Base-by-base conservation (phyloP, 2,329 filamentous ascomycete genomes). In the Alternaria postmessia region DNA sequence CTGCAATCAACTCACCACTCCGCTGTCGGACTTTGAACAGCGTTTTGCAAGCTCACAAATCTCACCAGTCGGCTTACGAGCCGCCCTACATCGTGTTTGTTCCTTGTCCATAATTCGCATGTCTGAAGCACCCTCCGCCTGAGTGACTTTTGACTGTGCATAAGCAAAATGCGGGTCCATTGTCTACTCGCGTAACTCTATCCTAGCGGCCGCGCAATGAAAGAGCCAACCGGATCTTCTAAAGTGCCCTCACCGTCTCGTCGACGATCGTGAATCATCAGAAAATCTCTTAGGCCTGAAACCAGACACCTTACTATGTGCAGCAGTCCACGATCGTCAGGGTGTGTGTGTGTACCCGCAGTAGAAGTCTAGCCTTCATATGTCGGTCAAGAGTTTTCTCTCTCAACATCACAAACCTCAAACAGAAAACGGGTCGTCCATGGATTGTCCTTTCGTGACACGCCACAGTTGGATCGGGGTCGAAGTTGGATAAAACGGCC, bases 401-500 rank as follows among this genome's bases (percentile, higher is more conserved):
- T 52, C 22, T 20, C 28, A 24, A 38, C 26, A 44, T 30, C 18
- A 51, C 41, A 30, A 32, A 56, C 72, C 34, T 60, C 66, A 76
- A 48, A 74, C 60, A 52, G 69, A 63, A 60, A 75, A 76, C 51
- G 64, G 54, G 41, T 75, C 70, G 49, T 61, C 38, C 28, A 54
- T 54, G 51, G 53, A 48, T 61, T 67, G 67, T 44, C 51, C 57
- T 62, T 66, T 74, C 30, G 70, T 77, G 63, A 84, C 80, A 61
- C 71, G 72, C 73, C 81, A 86, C 51, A 90, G 85, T 65, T 84
- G 84, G 63, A 91, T 89, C 5, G 85, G 84, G 4, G 86, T 84
- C n/a, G 78, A 65, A 57, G 87, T 85, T 63, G 81, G 83, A 77
- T 90, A 91, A 69, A 91, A 91, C 5, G 89, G 89, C 1, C 89